Base-by-base conservation (phyloP, 2,329 filamentous ascomycete genomes). In the Ophioceras dolichostomum region DNA sequence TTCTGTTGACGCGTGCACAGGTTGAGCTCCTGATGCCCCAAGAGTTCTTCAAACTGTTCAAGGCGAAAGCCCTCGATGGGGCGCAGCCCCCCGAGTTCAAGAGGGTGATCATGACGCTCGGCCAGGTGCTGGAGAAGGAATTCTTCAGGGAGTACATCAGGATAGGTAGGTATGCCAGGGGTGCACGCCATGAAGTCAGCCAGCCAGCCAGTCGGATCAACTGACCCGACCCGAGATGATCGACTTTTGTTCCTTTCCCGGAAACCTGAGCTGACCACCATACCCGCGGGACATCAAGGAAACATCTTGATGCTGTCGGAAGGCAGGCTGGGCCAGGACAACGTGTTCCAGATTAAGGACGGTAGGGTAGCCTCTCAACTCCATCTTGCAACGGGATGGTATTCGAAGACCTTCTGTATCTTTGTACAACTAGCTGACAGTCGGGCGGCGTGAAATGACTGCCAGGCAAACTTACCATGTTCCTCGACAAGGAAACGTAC, bases 111-210 rank as follows among this genome's bases (percentile, higher is more conserved):
- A 78, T 94, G 70, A 73, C 75, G 4, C 66, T 94, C 9, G 69
- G 68, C 8, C 76, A 85, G 41, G 53, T 96, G 5, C 54, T 96
- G 1, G 68, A 81, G 24, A 73, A 75, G 1, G 72, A 78, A 0
- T 94, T 95, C 49, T 87, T 94, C 50, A 80, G 73, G n/a, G 67
- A 77, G 31, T 88, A 93, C 52, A 79, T 96, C 46, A 94, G 94
- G 56, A 70, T 69, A 41, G 83, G 83, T 83, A 60, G 17, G 53
- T 38, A 10, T 4, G 6, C 7, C 5, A 12, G 14, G 7, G n/a
- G n/a, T n/a, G n/a, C n/a, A n/a, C n/a, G n/a, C n/a, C n/a, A n/a
- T n/a, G n/a, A n/a, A n/a, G n/a, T n/a, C n/a, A n/a, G n/a, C n/a
- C n/a, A n/a, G n/a, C n/a, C n/a, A n/a, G n/a, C n/a, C n/a, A n/a